These are phyloP conservation scores for Pilasporangium apinafurcum DNA, from an alignment of 352 stramenopile genomes.

Conservation along the genomic window DNA sequence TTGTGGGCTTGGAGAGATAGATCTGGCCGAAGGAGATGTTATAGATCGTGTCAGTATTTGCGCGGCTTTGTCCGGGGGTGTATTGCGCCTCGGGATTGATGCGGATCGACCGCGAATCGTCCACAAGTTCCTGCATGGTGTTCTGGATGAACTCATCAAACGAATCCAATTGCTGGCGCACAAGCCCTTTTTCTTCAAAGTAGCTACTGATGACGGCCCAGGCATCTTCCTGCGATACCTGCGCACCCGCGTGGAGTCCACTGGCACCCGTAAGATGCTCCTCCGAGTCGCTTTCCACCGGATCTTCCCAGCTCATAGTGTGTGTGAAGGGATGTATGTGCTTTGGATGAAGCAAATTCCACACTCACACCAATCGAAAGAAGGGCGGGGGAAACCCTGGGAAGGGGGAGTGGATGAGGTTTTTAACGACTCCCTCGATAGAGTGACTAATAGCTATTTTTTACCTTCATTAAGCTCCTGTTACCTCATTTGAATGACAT, in stretches of 20 bases:
- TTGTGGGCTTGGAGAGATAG: conserved; percentile 96
- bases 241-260: conserved; percentile 52
- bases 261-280: conserved; percentile 31
- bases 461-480: too few relatives aligned
- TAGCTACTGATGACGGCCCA: conserved; percentile 99
- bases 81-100: conserved; percentile 97
- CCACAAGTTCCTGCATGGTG: conserved; percentile 99
- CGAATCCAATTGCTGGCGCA: conserved; percentile 99
- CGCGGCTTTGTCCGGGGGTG: conserved; percentile 90
- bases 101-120: conserved; percentile 95
- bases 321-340: neutral
- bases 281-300: conserved; percentile 54
- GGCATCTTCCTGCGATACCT: conserved; percentile 97
- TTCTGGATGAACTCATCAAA: conserved; percentile 99
- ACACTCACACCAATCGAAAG: too few relatives aligned
- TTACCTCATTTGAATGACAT: too few relatives aligned
- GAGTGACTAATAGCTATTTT: too few relatives aligned
- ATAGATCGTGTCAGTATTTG: conserved; percentile 89
- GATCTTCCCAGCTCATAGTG: conserved; percentile 67
- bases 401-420: too few relatives aligned
- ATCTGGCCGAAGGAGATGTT: conserved; percentile 98
- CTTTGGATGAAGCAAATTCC: too few relatives aligned
- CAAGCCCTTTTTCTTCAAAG: conserved; percentile 99
- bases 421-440: too few relatives aligned
- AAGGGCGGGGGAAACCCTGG: too few relatives aligned